Conservation (phyloP, 1,139 yeast genomes). For the Candida tunisiensis region DNA sequence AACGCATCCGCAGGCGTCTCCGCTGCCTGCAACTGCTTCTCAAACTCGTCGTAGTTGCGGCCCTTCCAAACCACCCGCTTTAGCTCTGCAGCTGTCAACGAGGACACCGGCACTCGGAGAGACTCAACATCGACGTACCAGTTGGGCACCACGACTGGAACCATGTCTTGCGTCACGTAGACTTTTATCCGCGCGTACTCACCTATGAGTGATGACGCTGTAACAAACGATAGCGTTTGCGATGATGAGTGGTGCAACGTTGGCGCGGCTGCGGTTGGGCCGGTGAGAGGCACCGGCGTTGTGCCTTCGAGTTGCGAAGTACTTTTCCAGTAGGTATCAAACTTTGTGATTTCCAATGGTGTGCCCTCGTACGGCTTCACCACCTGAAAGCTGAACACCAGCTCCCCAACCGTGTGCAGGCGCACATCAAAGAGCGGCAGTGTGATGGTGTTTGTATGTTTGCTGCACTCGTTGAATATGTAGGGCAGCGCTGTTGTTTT, state of each 20-base stretch:
- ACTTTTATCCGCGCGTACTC: constrained; percentile 57
- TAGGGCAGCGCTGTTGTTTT: constrained; percentile 61
- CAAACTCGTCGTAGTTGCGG: constrained; percentile 4
- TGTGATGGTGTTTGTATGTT: constrained; percentile 15
- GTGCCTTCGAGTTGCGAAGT: constrained; percentile 30
- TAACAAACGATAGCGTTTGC: constrained; percentile 50
- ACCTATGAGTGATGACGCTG: constrained; percentile 83
- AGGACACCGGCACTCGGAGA: constrained; percentile 31
- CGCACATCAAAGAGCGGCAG: constrained; percentile 75
- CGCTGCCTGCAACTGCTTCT: neutral
- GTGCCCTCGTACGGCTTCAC: constrained; percentile 82
- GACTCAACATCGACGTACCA: constrained; percentile 44
- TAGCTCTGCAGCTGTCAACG: constrained; percentile 28
- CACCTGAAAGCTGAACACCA: constrained; percentile 63
- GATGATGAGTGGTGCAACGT: constrained; percentile 3
- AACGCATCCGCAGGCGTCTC: neutral
- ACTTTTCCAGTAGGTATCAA: constrained; percentile 95
- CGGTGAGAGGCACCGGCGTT: constrained; percentile 2
- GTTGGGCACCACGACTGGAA: constrained; percentile 68
- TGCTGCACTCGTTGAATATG: constrained; percentile 29
- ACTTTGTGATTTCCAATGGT: constrained; percentile 78
- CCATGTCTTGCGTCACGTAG: constrained; percentile 64
- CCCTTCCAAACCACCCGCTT: too few relatives aligned
- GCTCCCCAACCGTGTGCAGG: constrained; percentile 66
- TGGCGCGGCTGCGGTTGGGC: constrained; percentile 3